Conservation (phyloP, 139 green algal species). For the Coelastrella sp. region DNA sequence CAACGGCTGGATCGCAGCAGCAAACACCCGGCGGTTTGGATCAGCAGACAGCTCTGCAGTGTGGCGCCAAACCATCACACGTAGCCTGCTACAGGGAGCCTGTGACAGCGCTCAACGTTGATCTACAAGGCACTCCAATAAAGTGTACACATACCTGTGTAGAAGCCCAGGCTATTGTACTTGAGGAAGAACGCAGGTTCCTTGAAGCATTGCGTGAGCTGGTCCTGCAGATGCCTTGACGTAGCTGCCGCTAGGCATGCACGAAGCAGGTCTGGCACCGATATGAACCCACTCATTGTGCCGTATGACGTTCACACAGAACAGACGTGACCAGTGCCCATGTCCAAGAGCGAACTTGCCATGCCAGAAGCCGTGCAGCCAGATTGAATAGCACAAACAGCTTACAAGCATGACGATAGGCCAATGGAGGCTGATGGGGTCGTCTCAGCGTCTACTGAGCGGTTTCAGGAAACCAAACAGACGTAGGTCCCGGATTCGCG, state of each 20-base stretch:
- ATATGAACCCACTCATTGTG: background rate
- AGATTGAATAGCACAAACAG: too few species aligned
- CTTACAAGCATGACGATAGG: too few species aligned
- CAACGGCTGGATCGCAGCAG: background rate
- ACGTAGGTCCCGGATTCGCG: too few species aligned
- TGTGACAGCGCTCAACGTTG: background rate
- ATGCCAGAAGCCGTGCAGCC: too few species aligned
- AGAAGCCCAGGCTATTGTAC: conserved; percentile 13
- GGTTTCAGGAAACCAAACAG: too few species aligned
- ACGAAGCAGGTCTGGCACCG: background rate
- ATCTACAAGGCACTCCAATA: background rate
- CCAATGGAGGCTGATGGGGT: too few species aligned
- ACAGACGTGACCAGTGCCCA: background rate
- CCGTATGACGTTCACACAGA: background rate
- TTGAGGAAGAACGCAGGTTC: conserved; percentile 1
- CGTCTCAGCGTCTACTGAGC: too few species aligned
- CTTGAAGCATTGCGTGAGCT: background rate
- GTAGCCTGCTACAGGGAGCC: background rate
- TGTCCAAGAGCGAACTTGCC: background rate
- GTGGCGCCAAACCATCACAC: background rate
- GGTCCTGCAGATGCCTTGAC: background rate
- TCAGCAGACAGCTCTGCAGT: background rate
- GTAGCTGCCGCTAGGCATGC: background rate
- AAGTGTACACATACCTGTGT: conserved; percentile 6
- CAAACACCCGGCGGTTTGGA: background rate